Conservation (phyloP, 352 stramenopile species). For the Bremia lactucae region DNA sequence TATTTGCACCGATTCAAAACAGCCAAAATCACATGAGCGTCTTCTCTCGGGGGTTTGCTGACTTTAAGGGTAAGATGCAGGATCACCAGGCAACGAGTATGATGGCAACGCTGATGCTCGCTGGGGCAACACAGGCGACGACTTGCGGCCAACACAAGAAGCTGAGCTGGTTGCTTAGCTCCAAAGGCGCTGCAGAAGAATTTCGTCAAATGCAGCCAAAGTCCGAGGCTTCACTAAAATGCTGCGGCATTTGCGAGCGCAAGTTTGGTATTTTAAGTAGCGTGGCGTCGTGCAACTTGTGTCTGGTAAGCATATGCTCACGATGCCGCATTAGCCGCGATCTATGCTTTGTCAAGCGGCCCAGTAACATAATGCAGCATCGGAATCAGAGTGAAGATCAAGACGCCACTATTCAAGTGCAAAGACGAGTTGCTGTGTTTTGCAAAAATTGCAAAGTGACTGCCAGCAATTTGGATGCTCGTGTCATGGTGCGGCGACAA, state of each 20-base stretch:
- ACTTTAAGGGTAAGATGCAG: conserved; percentile 22
- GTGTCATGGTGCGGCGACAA: conserved; percentile 14
- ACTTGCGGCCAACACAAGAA: conserved; percentile 53
- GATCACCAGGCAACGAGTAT: conserved; percentile 19
- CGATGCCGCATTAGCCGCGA: conserved; percentile 24
- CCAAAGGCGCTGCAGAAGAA: conserved; percentile 7
- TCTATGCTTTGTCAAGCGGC: conserved; percentile 18
- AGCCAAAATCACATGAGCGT: conserved; percentile 10
- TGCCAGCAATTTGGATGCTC: conserved; percentile 15
- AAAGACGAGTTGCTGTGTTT: conserved; percentile 22
- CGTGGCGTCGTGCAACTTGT: conserved; percentile 25
- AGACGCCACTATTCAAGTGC: conserved; percentile 7
- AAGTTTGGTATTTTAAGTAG: conserved; percentile 28
- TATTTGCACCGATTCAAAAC: conserved; percentile 10
- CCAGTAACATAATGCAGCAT: conserved; percentile 1
- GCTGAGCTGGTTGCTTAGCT: conserved; percentile 29
- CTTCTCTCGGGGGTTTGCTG: conserved; percentile 12
- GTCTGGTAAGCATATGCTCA: conserved; percentile 24
- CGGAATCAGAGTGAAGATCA: conserved; percentile 14
- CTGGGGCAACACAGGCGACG: conserved; percentile 20
- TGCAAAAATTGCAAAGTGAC: conserved; percentile 48
- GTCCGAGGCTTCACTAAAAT: conserved; percentile 2
- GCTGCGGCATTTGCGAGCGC: conserved; percentile 27
- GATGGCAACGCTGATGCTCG: conserved; percentile 14
- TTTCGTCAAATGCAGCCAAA: conserved; percentile 10